Evolutionary conservation across 1,139 yeast species (phyloP).

Genomic region (Fermentozyma sake): DNA sequence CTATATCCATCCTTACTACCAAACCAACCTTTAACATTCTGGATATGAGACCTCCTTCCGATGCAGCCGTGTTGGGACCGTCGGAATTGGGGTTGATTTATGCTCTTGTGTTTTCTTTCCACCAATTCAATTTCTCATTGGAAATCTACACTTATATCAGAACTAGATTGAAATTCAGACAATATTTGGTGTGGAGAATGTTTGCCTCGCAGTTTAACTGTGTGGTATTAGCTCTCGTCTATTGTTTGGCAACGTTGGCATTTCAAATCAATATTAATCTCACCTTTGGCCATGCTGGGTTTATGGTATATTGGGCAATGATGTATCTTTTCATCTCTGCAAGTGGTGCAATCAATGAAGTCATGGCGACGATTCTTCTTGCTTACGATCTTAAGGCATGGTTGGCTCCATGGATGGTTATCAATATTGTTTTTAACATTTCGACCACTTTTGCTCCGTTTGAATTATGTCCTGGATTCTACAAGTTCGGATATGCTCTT

Average conservation of each 20-base stretch:
- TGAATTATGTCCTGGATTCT: constrained; percentile 49
- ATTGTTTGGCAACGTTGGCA: constrained; percentile 56
- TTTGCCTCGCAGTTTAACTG: constrained; percentile 44
- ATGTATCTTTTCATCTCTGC: constrained; percentile 58
- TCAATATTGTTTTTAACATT: constrained; percentile 56
- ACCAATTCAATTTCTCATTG: constrained; percentile 25
- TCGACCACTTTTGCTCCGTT: constrained; percentile 60
- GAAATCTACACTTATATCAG: constrained; percentile 22
- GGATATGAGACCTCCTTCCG: constrained; percentile 19
- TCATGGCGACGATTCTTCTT: constrained; percentile 44
- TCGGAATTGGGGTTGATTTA: constrained; percentile 32
- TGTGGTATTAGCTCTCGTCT: constrained; percentile 50
- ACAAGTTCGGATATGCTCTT: constrained; percentile 59
- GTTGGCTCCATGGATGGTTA: constrained; percentile 59
- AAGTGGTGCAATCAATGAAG: constrained; percentile 62
- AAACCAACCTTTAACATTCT: constrained; percentile 17
- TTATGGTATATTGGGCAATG: constrained; percentile 60
- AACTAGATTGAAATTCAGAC: constrained; percentile 32
- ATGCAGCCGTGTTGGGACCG: constrained; percentile 27
- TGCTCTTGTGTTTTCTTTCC: constrained; percentile 30
- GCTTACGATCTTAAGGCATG: constrained; percentile 41
- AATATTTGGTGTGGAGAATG: constrained; percentile 47
- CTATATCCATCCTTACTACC: constrained; percentile 15
- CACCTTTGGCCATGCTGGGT: constrained; percentile 59
- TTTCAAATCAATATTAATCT: constrained; percentile 50